A percentile compares a stretch with the other conserved stretches of the same genome.
These are phyloP conservation scores for Chenopodium suecicum DNA, from an alignment of 148 eudicot species.

Conservation along the genomic window DNA sequence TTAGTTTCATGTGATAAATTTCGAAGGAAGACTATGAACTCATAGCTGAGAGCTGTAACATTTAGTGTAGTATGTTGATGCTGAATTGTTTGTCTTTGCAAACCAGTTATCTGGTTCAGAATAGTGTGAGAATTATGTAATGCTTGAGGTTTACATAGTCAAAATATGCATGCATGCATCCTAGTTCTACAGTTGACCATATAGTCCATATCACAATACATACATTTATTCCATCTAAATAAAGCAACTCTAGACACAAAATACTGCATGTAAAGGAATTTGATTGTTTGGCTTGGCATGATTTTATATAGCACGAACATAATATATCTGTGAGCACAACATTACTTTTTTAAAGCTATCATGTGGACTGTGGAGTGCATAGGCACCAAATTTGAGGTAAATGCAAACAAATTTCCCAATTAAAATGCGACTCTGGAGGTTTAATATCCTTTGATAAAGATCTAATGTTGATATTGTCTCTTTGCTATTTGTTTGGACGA, in stretches of 20 bases:
- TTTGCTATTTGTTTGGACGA: too few species aligned
- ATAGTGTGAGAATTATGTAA: not conserved
- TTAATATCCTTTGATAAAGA: not conserved
- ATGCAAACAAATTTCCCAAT: not conserved
- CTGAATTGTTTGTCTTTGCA: not conserved
- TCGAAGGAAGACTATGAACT: not conserved
- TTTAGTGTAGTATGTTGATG: not conserved
- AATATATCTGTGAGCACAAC: too few species aligned
- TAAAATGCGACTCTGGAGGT: not conserved
- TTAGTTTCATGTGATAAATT: not conserved
- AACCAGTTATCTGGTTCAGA: not conserved
- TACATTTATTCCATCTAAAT: not conserved
- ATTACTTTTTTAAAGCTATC: not conserved
- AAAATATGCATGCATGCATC: not conserved
- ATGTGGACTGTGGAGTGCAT: not conserved
- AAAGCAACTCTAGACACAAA: not conserved
- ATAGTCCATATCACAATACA: not conserved
- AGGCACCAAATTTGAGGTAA: not conserved
- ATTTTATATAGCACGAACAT: too few species aligned
- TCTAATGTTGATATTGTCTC: too few species aligned
- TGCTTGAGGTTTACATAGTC: not conserved
- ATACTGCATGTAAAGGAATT: not conserved
- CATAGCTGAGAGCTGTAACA: not conserved
- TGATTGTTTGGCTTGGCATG: too few species aligned
- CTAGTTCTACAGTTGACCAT: not conserved